phyloP scores from a whole-genome alignment of 1,284 basidiomycete genomes.

The Paramarasmius palmivorus region DNA sequence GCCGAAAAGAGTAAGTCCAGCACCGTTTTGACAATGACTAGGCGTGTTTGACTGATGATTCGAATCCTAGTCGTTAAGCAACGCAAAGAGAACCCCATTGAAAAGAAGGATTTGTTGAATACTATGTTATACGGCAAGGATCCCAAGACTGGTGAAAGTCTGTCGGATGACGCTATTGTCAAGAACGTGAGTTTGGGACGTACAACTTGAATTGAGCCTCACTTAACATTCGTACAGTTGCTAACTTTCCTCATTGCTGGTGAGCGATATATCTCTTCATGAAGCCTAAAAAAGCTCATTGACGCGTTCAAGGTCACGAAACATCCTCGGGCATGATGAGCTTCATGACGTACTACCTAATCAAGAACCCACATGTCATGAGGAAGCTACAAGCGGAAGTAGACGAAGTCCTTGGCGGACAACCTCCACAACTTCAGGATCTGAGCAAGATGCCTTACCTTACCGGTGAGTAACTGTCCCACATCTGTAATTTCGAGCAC shows the following conservation, averaged over 20 bases:
- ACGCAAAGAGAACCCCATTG: slow-evolving; percentile 35
- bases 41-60: background rate
- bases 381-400: slow-evolving; percentile 47
- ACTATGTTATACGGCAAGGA: slow-evolving; percentile 48
- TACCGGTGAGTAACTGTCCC: slow-evolving; percentile 26
- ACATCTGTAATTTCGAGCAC: background rate
- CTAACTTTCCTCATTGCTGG: slow-evolving; percentile 12
- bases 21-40: background rate
- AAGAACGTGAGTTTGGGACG: slow-evolving; percentile 36
- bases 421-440: slow-evolving; percentile 36
- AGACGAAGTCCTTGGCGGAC: slow-evolving; percentile 42
- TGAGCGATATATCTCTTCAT: background rate
- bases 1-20: slow-evolving; percentile 35
- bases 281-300: background rate
- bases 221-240: slow-evolving; percentile 1
- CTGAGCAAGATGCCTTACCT: slow-evolving; percentile 44
- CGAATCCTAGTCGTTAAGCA: slow-evolving; percentile 34
- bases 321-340: slow-evolving; percentile 31
- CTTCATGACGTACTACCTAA: slow-evolving; percentile 43
- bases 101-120: slow-evolving; percentile 45
- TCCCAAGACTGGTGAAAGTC: slow-evolving; percentile 42
- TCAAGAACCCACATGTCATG: slow-evolving; percentile 45
- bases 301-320: slow-evolving; percentile 6
- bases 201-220: background rate
- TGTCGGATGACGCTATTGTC: slow-evolving; percentile 45